Evolutionary conservation across 768 basidiomycete genomes (phyloP), one percentile per base, ranked within the genome.

Genomic region (Termitomyces sp.): DNA sequence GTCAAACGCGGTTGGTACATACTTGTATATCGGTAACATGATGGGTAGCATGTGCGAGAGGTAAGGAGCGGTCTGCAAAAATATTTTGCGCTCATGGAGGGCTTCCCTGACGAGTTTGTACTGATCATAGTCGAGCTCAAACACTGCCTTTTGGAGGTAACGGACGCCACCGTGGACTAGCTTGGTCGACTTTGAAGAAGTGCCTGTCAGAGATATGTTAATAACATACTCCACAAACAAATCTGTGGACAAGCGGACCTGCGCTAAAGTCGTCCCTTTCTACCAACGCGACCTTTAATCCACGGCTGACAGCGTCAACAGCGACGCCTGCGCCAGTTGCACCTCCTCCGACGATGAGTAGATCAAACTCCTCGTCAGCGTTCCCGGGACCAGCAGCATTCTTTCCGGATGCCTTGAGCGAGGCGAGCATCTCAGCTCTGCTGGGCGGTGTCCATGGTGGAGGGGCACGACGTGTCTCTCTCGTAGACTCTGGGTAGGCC

Each of bases 311-410:
- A 47, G 96, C 96, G 71, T 98, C 96, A 13, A 99, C 82, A 8
- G 95, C 96, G n/a, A 95, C 89, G 44, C 97, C 96, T 0, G 95
- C 91, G 52, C 96, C 96, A 2, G 95, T 98, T 5, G 96, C 96
- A 20, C 96, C 96, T 41, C 96, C 95, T 30, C 95, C 96, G 34
- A 98, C 86, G 64, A 98, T 76, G 51, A 95, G 74, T 31, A 95
- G 66, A 72, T 95, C 93, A 62, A 91, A 91, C 52, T 83, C 81
- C 15, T 84, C 80, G 20, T 79, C 77, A 37, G 51, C 4, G 22
- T 20, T 16, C 47, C 2, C 70, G 2, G 63, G 57, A 0, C 51
- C 36, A n/a, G 53, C 62, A 45, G 53, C 61, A 39, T 62, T 63
- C 5, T 63, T 58, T 13, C 73, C 75, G 0, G 83, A 80, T 2